phyloP scores from a whole-genome alignment of 192 early-diverging fungal genomes.

The Umbelopsis sp. region DNA sequence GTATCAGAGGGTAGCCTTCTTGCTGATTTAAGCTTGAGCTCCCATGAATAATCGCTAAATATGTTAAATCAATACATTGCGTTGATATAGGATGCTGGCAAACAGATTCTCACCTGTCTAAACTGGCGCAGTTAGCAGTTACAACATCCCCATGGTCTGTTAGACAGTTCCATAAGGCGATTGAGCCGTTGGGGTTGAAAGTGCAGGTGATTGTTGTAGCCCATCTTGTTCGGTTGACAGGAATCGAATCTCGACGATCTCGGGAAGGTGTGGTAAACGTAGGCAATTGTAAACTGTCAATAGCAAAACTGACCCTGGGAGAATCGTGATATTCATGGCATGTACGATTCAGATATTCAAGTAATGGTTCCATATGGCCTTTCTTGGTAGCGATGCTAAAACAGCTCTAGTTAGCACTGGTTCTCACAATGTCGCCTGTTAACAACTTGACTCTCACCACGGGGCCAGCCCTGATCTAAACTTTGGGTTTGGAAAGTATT shows the following conservation, averaged over 20 bases:
- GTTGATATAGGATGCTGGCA: background rate
- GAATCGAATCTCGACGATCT: background rate
- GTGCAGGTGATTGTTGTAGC: constrained; percentile 19
- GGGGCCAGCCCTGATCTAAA: constrained; percentile 39
- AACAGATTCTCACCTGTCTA: constrained; percentile 33
- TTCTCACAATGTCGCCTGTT: background rate
- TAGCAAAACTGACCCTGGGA: constrained; percentile 27
- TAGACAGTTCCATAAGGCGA: constrained; percentile 43
- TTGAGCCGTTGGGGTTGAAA: constrained; percentile 38
- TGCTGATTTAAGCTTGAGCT: constrained; percentile 32
- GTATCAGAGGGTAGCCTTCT: constrained; percentile 32
- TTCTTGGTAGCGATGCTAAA: constrained; percentile 30
- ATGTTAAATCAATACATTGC: constrained; percentile 5
- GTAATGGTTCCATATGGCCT: constrained; percentile 24
- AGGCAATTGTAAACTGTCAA: constrained; percentile 31
- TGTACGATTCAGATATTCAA: constrained; percentile 27
- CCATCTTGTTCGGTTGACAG: constrained; percentile 23
- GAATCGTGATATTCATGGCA: constrained; percentile 29
- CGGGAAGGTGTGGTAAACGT: constrained; percentile 2
- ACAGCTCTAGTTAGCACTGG: background rate
- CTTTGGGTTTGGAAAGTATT: constrained; percentile 30
- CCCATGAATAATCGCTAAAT: constrained; percentile 42
- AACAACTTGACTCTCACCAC: constrained; percentile 22
- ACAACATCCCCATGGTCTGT: constrained; percentile 35
- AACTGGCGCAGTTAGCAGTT: constrained; percentile 26